Percentiles rank a stretch among this genome's conserved stretches.
phyloP scores from a whole-genome alignment of 2,329 filamentous ascomycete species.

The Arthrobotrys pseudoclavata region DNA sequence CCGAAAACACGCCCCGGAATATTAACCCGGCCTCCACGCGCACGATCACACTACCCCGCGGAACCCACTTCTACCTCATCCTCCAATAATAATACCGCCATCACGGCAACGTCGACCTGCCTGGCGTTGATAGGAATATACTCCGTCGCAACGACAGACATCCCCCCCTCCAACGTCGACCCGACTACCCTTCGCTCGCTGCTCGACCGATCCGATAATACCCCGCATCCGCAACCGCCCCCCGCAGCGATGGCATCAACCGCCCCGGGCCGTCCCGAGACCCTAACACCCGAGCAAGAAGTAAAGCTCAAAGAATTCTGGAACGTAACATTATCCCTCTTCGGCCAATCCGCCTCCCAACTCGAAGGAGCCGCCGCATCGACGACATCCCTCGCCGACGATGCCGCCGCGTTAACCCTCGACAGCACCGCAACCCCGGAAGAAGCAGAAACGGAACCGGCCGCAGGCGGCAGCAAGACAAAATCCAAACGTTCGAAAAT shows the following conservation, averaged over 20 bases:
- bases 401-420: constrained; percentile 61
- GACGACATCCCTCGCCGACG: constrained; percentile 63
- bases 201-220: constrained; percentile 25
- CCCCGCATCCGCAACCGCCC: constrained; percentile 33
- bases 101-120: constrained; percentile 13
- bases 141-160: constrained; percentile 3
- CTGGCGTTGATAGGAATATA: constrained; percentile 28
- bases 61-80: neutral
- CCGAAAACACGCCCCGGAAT: neutral
- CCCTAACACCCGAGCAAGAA: constrained; percentile 89
- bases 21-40: neutral
- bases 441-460: constrained; percentile 18
- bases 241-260: constrained; percentile 66
- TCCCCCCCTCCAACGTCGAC: neutral
- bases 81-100: neutral
- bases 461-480: constrained; percentile 69
- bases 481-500: constrained; percentile 80
- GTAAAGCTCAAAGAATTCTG: constrained; percentile 90
- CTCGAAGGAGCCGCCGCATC: constrained; percentile 39
- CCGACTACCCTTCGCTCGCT: constrained; percentile 13
- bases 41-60: constrained; percentile 36
- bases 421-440: constrained; percentile 51
- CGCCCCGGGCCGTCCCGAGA: constrained; percentile 82
- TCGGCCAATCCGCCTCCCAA: constrained; percentile 71
- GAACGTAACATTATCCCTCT: constrained; percentile 80